These are phyloP conservation scores for Backusella liffmaniae DNA, from an alignment of 192 early-diverging fungal species.

Conservation along the genomic window DNA sequence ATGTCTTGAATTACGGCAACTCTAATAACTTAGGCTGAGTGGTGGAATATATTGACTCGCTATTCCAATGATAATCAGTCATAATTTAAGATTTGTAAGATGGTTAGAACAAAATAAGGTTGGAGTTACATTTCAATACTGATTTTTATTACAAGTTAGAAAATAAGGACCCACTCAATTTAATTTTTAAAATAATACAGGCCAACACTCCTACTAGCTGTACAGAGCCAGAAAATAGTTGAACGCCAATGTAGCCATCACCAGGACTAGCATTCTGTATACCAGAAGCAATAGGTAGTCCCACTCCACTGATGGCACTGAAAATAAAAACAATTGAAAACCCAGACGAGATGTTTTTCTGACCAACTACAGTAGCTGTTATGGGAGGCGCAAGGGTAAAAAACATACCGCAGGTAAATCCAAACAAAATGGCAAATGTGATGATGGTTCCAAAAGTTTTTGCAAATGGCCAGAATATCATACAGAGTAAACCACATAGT, in stretches of 20 bases:
- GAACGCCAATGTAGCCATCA: constrained; percentile 15
- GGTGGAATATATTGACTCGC: too few relatives aligned
- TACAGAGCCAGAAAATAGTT: constrained; percentile 20
- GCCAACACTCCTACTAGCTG: constrained; percentile 7
- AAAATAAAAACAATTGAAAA: constrained; percentile 14
- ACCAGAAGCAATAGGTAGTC: constrained; percentile 21
- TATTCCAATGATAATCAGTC: too few relatives aligned
- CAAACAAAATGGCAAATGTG: constrained; percentile 24
- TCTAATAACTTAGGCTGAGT: too few relatives aligned
- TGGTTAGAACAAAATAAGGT: too few relatives aligned
- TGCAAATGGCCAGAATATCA: constrained; percentile 26
- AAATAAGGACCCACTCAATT: constrained; percentile 12
- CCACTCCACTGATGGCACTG: constrained; percentile 3
- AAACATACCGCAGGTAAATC: constrained; percentile 23
- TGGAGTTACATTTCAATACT: neutral
- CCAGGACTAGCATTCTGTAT: constrained; percentile 9
- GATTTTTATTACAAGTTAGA: neutral
- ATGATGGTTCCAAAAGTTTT: constrained; percentile 19
- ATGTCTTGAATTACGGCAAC: too few relatives aligned
- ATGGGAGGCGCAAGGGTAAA: constrained; percentile 30
- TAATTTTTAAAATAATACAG: constrained; percentile 16
- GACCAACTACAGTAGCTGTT: constrained; percentile 26
- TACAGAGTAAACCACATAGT: constrained; percentile 16
- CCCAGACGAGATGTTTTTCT: constrained; percentile 17
- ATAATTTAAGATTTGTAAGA: too few relatives aligned